Percentiles rank a stretch among this genome's conserved stretches.
Conservation (phyloP, 139 green algal species). For the Chlamydomonas eustigma region DNA sequence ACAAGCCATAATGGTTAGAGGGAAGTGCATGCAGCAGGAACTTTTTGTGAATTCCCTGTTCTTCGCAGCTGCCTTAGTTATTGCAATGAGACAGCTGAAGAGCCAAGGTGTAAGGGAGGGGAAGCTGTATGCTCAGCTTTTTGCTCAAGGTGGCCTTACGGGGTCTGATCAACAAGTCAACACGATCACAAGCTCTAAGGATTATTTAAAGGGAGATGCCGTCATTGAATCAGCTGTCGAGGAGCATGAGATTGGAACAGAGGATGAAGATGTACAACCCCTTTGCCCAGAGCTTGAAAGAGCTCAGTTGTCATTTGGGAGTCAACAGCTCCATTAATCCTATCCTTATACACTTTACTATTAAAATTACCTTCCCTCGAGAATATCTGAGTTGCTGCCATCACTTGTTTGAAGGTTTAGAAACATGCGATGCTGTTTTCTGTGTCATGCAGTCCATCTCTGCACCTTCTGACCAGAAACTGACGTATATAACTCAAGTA, state of each 20-base stretch:
- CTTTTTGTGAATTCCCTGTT: not conserved
- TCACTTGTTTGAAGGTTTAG: too few relatives aligned
- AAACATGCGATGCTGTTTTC: too few relatives aligned
- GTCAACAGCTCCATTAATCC: not conserved
- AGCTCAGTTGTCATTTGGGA: not conserved
- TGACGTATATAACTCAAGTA: too few relatives aligned
- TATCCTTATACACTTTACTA: too few relatives aligned
- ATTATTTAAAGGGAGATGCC: not conserved
- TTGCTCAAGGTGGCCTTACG: not conserved
- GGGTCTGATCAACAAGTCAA: too few relatives aligned
- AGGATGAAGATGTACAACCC: not conserved
- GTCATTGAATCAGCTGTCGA: not conserved
- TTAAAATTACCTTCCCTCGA: too few relatives aligned
- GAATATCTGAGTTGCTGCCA: too few relatives aligned
- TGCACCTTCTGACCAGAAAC: too few relatives aligned
- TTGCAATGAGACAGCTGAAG: not conserved
- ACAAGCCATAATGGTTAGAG: not conserved
- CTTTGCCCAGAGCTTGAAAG: not conserved
- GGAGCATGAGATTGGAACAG: not conserved
- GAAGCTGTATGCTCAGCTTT: not conserved
- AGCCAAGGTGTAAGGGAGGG: not conserved
- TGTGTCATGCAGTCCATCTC: too few relatives aligned
- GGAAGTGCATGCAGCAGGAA: not conserved
- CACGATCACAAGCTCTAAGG: too few relatives aligned
- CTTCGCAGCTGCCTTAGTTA: not conserved